Evolutionary conservation across 495 filamentous ascomycete species (phyloP).

Genomic region (Aspergillus saccharolyticus): DNA sequence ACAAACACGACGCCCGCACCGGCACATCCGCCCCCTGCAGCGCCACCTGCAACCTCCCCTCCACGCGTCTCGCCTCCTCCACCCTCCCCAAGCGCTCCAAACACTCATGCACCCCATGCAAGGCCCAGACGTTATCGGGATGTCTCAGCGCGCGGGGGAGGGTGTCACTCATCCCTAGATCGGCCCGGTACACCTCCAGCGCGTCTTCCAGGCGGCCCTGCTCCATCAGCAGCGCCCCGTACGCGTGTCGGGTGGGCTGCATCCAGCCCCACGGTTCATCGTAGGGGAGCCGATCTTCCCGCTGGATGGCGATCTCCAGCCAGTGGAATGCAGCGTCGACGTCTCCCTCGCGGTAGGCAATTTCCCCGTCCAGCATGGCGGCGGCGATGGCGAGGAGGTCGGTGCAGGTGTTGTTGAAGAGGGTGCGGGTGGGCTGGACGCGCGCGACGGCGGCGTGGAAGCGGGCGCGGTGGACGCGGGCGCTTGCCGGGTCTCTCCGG

Average conservation of each 20-base stretch:
- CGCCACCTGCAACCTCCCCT: slow-evolving; percentile 43
- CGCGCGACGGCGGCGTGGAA: slow-evolving; percentile 41
- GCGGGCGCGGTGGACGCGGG: slow-evolving; percentile 34
- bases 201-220: slow-evolving; percentile 55
- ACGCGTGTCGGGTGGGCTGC: slow-evolving; percentile 62
- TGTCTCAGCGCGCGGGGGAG: slow-evolving; percentile 53
- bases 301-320: slow-evolving; percentile 46
- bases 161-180: slow-evolving; percentile 53
- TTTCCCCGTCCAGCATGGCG: slow-evolving; percentile 63
- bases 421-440: slow-evolving; percentile 40
- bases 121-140: slow-evolving; percentile 63
- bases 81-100: slow-evolving; percentile 45
- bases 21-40: slow-evolving; percentile 51
- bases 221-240: slow-evolving; percentile 58
- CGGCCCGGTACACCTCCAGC: slow-evolving; percentile 50
- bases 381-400: slow-evolving; percentile 52
- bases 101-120: slow-evolving; percentile 65
- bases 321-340: slow-evolving; percentile 48
- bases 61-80: slow-evolving; percentile 47
- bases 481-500: slow-evolving; percentile 36
- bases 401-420: slow-evolving; percentile 58
- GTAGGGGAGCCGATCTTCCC: slow-evolving; percentile 55
- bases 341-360: slow-evolving; percentile 56
- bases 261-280: slow-evolving; percentile 70
- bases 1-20: slow-evolving; percentile 58